Percentiles rank a stretch among this genome's conserved stretches.
Conservation (phyloP, 768 basidiomycete genomes). For the Collybiopsis luxurians region DNA sequence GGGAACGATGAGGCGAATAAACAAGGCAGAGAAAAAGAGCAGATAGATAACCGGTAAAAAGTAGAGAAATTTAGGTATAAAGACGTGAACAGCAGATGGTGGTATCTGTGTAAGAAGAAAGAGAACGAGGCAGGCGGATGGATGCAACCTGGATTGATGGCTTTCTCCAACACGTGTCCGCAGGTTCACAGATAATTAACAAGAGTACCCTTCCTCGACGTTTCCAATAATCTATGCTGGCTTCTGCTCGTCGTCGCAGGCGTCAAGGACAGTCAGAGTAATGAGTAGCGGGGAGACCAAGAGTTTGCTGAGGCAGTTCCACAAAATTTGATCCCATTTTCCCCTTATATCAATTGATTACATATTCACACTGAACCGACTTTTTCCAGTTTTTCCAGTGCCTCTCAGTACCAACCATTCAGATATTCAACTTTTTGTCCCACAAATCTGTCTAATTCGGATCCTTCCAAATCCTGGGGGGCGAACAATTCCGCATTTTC, state of each 20-base stretch:
- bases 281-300: neutral
- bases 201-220: constrained; percentile 73
- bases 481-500: no score
- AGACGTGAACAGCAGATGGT: constrained; percentile 51
- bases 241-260: no score
- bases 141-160: constrained; percentile 36
- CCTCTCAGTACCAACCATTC: no score
- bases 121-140: constrained; percentile 40
- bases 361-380: no score
- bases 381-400: no score
- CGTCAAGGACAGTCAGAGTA: constrained; percentile 44
- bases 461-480: no score
- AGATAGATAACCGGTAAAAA: constrained; percentile 57
- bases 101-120: constrained; percentile 28
- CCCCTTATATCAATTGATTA: no score
- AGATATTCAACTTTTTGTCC: no score
- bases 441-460: no score
- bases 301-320: neutral
- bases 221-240: no score
- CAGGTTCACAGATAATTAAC: constrained; percentile 43
- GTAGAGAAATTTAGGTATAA: constrained; percentile 38
- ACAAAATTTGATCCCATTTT: neutral
- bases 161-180: no score
- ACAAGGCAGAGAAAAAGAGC: constrained; percentile 35
- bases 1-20: constrained; percentile 32